Conservation (phyloP, 306 rosid species). For the Malus fusca region DNA sequence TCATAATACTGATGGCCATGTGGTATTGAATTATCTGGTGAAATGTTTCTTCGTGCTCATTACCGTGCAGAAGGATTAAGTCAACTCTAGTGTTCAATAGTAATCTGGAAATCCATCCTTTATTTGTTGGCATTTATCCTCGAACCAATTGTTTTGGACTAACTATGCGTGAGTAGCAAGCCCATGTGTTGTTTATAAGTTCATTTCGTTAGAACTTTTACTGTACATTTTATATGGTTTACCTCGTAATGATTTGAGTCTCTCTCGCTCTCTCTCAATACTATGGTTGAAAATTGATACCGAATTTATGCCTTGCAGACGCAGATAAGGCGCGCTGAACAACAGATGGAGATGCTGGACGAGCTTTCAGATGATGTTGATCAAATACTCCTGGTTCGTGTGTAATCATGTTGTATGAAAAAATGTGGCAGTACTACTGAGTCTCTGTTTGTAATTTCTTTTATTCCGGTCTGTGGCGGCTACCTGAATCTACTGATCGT, state of each 20-base stretch:
- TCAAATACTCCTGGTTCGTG: not conserved
- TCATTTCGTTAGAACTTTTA: not conserved
- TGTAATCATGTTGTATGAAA: not conserved
- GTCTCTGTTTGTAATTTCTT: not conserved
- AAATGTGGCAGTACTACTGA: not conserved
- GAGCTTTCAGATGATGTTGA: conserved; percentile 1
- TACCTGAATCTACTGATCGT: not conserved
- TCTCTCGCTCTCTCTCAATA: not conserved
- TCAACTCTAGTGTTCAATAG: not conserved
- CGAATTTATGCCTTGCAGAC: conserved; percentile 14
- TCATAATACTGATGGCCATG: not conserved
- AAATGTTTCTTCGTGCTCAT: not conserved
- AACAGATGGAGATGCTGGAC: not conserved
- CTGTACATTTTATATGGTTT: not conserved
- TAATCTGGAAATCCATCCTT: not conserved
- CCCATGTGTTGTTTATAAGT: not conserved
- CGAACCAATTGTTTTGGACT: not conserved
- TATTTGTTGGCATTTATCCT: not conserved
- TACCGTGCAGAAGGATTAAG: not conserved
- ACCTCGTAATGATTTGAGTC: not conserved
- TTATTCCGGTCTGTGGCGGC: not conserved
- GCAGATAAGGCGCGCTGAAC: not conserved
- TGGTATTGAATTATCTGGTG: not conserved
- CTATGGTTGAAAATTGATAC: not conserved
- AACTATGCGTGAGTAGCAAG: not conserved